phyloP scores from a whole-genome alignment of 2,329 filamentous ascomycete species.

The Pyrenophora graminea region DNA sequence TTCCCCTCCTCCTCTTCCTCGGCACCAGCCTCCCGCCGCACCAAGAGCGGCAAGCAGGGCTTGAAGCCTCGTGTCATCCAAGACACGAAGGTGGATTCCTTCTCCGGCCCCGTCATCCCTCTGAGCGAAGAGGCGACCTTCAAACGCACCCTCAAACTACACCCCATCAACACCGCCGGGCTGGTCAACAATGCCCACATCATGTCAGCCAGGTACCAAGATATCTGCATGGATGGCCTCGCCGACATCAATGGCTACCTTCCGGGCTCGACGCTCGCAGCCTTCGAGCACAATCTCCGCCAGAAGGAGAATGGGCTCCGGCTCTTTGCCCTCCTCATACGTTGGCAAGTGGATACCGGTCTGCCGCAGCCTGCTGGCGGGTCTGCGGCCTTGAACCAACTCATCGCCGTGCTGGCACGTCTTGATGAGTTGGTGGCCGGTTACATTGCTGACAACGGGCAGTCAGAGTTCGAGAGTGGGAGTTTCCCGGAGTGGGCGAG shows the following conservation, averaged over 20 bases:
- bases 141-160: neutral
- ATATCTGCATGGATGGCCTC: neutral
- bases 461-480: neutral
- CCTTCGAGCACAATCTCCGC: conserved; percentile 2
- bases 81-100: too few species aligned
- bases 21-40: too few species aligned
- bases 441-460: conserved; percentile 2
- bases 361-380: conserved; percentile 3
- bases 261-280: conserved; percentile 1
- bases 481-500: neutral
- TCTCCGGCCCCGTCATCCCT: too few species aligned
- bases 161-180: neutral
- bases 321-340: neutral
- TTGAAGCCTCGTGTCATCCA: too few species aligned
- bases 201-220: neutral
- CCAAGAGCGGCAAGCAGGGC: too few species aligned
- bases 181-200: neutral
- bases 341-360: conserved; percentile 4
- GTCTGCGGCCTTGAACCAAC: neutral
- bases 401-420: neutral
- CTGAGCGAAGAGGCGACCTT: neutral
- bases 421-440: neutral
- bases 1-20: too few species aligned
- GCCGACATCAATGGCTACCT: neutral
- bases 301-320: neutral